Conservation (phyloP, 2,329 filamentous ascomycete genomes). For the Taxawa tesnikishii region DNA sequence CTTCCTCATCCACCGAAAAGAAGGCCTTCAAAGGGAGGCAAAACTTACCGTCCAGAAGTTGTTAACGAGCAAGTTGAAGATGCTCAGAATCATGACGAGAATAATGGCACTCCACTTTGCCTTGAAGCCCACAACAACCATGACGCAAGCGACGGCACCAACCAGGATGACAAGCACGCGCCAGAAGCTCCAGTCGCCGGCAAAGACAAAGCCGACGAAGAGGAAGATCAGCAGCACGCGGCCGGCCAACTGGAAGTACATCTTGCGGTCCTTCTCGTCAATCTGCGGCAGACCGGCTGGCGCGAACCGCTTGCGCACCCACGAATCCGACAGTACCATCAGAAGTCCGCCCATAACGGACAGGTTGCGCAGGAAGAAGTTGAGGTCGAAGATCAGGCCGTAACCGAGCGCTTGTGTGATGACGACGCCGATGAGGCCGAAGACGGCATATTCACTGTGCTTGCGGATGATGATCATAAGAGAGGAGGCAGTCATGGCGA, state of each 20-base stretch:
- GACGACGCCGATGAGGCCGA: slow-evolving; percentile 80
- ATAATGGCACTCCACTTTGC: slow-evolving; percentile 97
- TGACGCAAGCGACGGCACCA: slow-evolving; percentile 83
- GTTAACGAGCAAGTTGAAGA: slow-evolving; percentile 96
- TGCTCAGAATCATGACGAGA: slow-evolving; percentile 83
- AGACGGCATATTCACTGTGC: slow-evolving; percentile 85
- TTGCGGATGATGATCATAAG: slow-evolving; percentile 80
- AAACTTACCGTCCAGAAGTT: slow-evolving; percentile 95
- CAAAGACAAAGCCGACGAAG: slow-evolving; percentile 93
- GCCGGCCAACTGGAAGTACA: slow-evolving; percentile 98
- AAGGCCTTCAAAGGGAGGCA: too few species aligned
- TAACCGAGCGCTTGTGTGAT: slow-evolving; percentile 91
- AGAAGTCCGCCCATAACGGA: slow-evolving; percentile 93
- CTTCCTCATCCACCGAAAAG: too few species aligned
- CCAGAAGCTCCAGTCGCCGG: slow-evolving; percentile 84
- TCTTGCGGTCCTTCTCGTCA: slow-evolving; percentile 99
- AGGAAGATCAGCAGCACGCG: slow-evolving; percentile 94
- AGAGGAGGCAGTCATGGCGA: slow-evolving; percentile 77
- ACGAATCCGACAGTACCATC: slow-evolving; percentile 96
- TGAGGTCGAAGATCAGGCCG: slow-evolving; percentile 95
- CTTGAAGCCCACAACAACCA: slow-evolving; percentile 99
- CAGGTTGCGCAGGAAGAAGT: slow-evolving; percentile 98
- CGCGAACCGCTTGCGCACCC: slow-evolving; percentile 94
- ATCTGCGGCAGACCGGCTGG: slow-evolving; percentile 88
- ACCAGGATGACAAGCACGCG: slow-evolving; percentile 73